Percentiles rank a stretch among this genome's conserved stretches.
phyloP scores from a whole-genome alignment of 768 basidiomycete species.

The Naganishia randhawae region DNA sequence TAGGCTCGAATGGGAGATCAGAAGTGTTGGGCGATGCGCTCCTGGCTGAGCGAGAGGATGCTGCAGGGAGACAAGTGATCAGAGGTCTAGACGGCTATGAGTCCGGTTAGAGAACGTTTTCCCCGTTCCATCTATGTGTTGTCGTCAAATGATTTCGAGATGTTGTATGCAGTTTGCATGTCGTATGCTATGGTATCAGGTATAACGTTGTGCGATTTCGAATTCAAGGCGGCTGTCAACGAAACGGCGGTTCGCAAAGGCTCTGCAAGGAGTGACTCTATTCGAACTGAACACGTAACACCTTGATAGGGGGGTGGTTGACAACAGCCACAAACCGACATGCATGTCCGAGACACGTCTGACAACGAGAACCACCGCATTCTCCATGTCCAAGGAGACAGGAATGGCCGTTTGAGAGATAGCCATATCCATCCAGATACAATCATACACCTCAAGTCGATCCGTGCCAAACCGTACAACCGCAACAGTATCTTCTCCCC shows the following conservation, averaged over 20 bases:
- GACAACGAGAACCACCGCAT: not conserved
- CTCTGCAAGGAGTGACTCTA: too few species aligned
- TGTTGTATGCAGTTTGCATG: too few species aligned
- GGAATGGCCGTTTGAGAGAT: not conserved
- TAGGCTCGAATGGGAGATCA: not conserved
- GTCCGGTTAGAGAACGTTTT: not conserved
- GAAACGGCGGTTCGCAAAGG: too few species aligned
- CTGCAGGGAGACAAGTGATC: constrained; percentile 4
- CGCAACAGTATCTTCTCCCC: constrained; percentile 12
- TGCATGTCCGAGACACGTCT: not conserved
- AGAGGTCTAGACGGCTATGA: constrained; percentile 9
- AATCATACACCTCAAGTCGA: constrained; percentile 26
- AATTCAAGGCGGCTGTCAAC: too few species aligned
- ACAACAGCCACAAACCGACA: too few species aligned
- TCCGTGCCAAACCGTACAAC: constrained; percentile 20
- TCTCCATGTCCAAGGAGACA: not conserved
- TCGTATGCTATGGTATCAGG: too few species aligned
- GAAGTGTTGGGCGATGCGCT: constrained; percentile 11
- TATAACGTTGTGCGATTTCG: too few species aligned
- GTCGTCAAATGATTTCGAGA: not conserved
- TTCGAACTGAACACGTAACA: too few species aligned
- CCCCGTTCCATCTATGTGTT: not conserved
- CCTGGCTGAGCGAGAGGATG: constrained; percentile 6
- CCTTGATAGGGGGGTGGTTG: too few species aligned
- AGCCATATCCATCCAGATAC: constrained; percentile 24